Evolutionary conservation across 2,329 filamentous ascomycete species (phyloP).

Genomic region (Gaeumannomyces sp.): DNA sequence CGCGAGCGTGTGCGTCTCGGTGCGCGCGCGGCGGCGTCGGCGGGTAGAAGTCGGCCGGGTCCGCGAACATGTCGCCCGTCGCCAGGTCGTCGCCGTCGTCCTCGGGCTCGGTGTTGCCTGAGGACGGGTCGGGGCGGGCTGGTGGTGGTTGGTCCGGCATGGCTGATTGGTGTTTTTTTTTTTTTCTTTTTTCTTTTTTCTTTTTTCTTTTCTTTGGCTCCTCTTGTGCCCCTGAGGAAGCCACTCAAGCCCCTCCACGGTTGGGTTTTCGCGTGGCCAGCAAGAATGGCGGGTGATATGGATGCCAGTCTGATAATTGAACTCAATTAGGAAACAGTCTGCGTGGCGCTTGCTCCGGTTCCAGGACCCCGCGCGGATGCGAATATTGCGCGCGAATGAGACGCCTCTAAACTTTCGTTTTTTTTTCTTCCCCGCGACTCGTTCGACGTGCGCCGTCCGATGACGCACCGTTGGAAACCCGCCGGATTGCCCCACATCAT

Average conservation of each 20-base stretch:
- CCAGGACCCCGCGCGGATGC: not conserved
- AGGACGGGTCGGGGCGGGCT: not conserved
- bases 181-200: not conserved
- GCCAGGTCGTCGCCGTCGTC: constrained; percentile 30
- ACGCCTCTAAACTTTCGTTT: not conserved
- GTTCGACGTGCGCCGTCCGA: no score
- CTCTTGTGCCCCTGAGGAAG: not conserved
- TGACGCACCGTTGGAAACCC: not conserved
- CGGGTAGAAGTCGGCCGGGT: constrained; percentile 74
- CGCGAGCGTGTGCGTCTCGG: constrained; percentile 65
- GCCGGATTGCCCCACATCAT: not conserved
- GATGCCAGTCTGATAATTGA: not conserved
- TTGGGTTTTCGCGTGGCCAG: no score
- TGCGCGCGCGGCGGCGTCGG: constrained; percentile 70
- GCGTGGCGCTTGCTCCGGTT: not conserved
- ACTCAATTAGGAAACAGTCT: not conserved
- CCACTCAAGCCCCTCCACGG: no score
- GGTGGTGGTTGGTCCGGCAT: not conserved
- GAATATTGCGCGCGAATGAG: not conserved
- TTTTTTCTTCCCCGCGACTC: not conserved
- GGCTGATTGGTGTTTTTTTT: not conserved
- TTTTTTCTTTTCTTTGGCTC: not conserved
- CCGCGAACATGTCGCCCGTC: constrained; percentile 60
- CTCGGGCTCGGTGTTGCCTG: constrained; percentile 16
- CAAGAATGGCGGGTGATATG: no score